A percentile compares a stretch with the other conserved stretches of the same genome.
Conservation (phyloP, 495 filamentous ascomycete genomes). For the Trichoderma gamsii region DNA sequence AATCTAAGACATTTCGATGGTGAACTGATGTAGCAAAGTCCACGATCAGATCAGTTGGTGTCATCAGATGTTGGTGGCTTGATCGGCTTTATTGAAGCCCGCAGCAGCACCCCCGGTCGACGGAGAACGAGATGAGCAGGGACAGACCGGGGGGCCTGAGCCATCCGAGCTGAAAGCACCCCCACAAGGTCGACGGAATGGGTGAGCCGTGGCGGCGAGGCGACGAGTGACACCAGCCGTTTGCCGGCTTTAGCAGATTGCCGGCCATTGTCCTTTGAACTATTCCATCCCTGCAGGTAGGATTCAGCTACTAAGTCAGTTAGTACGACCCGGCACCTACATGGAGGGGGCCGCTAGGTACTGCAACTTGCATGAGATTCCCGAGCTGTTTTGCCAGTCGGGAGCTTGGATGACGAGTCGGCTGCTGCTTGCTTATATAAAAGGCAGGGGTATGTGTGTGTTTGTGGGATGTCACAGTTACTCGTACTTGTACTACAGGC, state of each 20-base stretch:
- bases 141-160: background rate
- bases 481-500: too few species aligned
- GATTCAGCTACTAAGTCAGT: background rate
- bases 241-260: background rate
- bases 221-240: background rate
- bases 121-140: background rate
- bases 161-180: background rate
- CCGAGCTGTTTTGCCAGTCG: too few species aligned
- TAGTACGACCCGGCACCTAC: background rate
- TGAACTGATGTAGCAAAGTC: background rate
- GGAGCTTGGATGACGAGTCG: too few species aligned
- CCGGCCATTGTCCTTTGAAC: background rate
- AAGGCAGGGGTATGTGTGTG: too few species aligned
- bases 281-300: background rate
- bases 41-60: conserved; percentile 1
- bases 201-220: background rate
- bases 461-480: too few species aligned
- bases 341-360: background rate
- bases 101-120: background rate
- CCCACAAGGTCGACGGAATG: background rate
- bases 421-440: too few species aligned
- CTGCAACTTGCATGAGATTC: too few species aligned
- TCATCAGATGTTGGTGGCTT: conserved; percentile 5
- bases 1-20: conserved; percentile 9
- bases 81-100: background rate